Evolutionary conservation across 768 basidiomycete genomes (phyloP).

Genomic region (Tephrocybe rancida): DNA sequence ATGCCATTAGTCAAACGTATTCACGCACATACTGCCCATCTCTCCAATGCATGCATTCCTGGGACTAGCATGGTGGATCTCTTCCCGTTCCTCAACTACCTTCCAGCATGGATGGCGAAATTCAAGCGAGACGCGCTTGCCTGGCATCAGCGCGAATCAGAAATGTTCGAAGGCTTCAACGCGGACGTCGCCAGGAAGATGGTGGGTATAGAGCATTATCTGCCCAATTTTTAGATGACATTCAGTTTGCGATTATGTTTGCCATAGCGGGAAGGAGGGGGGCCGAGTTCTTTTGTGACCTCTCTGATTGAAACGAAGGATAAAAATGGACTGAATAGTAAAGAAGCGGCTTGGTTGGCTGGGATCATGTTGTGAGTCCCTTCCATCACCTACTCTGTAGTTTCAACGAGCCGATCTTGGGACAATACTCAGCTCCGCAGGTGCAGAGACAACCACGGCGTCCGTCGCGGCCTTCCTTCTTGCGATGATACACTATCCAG

Average conservation of each 20-base stretch:
- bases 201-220: neutral
- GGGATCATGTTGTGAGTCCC: conserved; percentile 3
- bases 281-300: neutral
- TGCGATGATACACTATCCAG: conserved; percentile 2
- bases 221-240: no score
- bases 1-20: conserved; percentile 1
- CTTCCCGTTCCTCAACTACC: conserved; percentile 2
- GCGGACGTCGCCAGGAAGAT: neutral
- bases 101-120: conserved; percentile 3
- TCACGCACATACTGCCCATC: neutral
- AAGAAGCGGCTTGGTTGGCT: conserved; percentile 4
- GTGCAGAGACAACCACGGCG: conserved; percentile 3
- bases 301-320: neutral
- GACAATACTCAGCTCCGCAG: conserved; percentile 1
- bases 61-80: conserved; percentile 2
- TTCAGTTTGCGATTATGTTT: neutral
- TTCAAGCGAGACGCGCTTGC: conserved; percentile 4
- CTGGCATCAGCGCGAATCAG: neutral
- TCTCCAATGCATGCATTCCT: neutral
- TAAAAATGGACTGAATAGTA: neutral
- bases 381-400: no score
- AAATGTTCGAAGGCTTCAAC: conserved; percentile 3
- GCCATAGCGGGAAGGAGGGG: neutral
- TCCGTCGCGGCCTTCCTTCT: neutral
- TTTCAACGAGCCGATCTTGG: no score